Percentiles rank a stretch among this genome's conserved stretches.
These are phyloP conservation scores for Kwoniella pini DNA, from an alignment of 768 basidiomycete species.

Conservation along the genomic window DNA sequence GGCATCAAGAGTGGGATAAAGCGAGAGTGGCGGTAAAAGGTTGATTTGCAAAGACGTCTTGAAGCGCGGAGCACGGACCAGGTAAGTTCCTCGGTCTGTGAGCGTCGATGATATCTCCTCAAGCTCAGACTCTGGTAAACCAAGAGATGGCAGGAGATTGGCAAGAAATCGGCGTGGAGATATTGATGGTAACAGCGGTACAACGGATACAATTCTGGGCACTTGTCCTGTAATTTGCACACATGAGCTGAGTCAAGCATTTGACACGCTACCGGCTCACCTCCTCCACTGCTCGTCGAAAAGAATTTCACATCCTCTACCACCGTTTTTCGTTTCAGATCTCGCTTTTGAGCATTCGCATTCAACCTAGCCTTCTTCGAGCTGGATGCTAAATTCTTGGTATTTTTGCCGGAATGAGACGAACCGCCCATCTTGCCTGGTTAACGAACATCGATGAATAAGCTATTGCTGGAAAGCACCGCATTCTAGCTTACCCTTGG, in stretches of 20 bases:
- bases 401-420: conserved; percentile 37
- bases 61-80: conserved; percentile 75
- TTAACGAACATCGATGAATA: neutral
- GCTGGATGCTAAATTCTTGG: conserved; percentile 56
- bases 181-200: conserved; percentile 76
- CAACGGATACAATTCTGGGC: conserved; percentile 81
- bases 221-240: conserved; percentile 58
- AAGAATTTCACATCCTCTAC: conserved; percentile 75
- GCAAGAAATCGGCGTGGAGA: conserved; percentile 60
- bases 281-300: conserved; percentile 45
- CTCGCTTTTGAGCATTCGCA: conserved; percentile 63
- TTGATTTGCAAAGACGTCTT: conserved; percentile 88
- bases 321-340: conserved; percentile 76
- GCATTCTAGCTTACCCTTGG: conserved; percentile 67
- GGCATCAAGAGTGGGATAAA: conserved; percentile 79
- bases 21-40: conserved; percentile 67
- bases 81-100: conserved; percentile 18
- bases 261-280: conserved; percentile 60
- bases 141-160: conserved; percentile 65
- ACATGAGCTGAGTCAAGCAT: conserved; percentile 65
- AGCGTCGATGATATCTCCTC: conserved; percentile 20
- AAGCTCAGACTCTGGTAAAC: conserved; percentile 59
- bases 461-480: neutral
- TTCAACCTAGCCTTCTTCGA: conserved; percentile 49
- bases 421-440: conserved; percentile 60